Base-by-base conservation (phyloP, 2,329 filamentous ascomycete species). In the Diaporthe aspalathi region DNA sequence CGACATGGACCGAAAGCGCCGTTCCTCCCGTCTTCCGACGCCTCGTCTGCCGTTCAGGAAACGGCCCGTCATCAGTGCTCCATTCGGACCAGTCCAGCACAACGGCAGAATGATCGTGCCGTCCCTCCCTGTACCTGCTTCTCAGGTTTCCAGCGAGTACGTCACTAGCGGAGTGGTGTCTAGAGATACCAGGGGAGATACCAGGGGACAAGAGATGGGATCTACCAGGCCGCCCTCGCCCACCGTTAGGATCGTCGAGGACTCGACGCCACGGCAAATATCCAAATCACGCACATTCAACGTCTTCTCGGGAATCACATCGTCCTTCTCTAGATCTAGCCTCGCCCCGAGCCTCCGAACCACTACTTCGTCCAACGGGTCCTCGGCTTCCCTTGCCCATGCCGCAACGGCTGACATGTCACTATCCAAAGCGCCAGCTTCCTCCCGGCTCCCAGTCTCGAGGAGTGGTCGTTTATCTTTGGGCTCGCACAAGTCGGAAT, bases 401-500 rank as follows among this genome's bases (percentile, higher is more conserved):
- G 70, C 70, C 20, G 76, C 69, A n/a, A 73, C 63, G 17, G 66
- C 68, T 0, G 50, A 67, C n/a, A 43, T 56, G 9, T 40, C 67
- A 9, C 56, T 16, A 7, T 47, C 52, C 43, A 70, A 60, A 35
- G 14, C 47, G 9, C 27, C 66, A 2, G n/a, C 57, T 2, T 3
- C 45, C 9, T 40, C 35, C 35, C 57, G 60, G 6, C 35, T 65
- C 4, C 65, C 71, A 3, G 47, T 53, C 16, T 62, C 57, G 7
- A 67, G 67, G 60, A 72, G 63, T 29, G 54, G 70, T 5, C 60
- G 53, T 11, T 38, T 68, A 16, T 67, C 71, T 45, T 49, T 71
- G 5, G 63, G 66, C 17, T 69, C 63, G 12, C 67, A 54, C 17
- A 70, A 45, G 50, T 77, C 76, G 12, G 69, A 50, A 68, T 74